Base-by-base conservation (phyloP, 2,329 filamentous ascomycete species). In the Amauroascus niger region DNA sequence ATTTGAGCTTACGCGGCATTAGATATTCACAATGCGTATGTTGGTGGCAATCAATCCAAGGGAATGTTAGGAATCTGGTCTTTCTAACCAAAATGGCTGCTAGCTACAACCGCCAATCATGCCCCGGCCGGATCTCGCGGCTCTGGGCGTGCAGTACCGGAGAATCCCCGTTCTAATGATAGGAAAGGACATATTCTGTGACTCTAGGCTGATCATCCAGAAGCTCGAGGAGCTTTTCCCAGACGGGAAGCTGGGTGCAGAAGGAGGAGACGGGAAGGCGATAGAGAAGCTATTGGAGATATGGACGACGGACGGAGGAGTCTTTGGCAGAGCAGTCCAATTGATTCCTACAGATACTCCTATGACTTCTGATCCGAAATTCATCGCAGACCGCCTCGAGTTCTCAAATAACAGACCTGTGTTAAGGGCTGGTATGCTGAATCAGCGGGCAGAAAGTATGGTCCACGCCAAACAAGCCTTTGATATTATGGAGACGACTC, bases 111-210 rank as follows among this genome's bases (percentile, higher is more conserved):
- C 84, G 0, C 70, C 74, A 2, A 75, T 78, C 32, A 72, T 87
- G 64, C 85, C 85, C 6, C 80, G 84, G 24, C 82, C 83, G 0
- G 82, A 86, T 64, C 64, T 87, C 13, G 67, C 71, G 16, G 70
- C 72, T 1, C 74, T 88, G 13, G 82, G 81, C 24, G 74, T 87
- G 52, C 70, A 73, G 6, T 84, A 89, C 68, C 78, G 84, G 3
- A 82, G 85, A 54, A 87, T 87, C 54, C 85, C 85, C 1, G 63
- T 88, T 49, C 68, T 88, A 49, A 70, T 80, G 20, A 81, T 87
- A 59, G 84, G 82, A 14, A 74, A 78, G 5, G 79, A 86, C 62
- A 70, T 88, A 41, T 88, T 87, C 70, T 72, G 80, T 56, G 85
- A 88, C 71, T 82, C 82, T 1, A 79, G 82, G 2, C 76, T 87